Base-by-base conservation (phyloP, 2,329 filamentous ascomycete genomes). In the Lachnellula arida region DNA sequence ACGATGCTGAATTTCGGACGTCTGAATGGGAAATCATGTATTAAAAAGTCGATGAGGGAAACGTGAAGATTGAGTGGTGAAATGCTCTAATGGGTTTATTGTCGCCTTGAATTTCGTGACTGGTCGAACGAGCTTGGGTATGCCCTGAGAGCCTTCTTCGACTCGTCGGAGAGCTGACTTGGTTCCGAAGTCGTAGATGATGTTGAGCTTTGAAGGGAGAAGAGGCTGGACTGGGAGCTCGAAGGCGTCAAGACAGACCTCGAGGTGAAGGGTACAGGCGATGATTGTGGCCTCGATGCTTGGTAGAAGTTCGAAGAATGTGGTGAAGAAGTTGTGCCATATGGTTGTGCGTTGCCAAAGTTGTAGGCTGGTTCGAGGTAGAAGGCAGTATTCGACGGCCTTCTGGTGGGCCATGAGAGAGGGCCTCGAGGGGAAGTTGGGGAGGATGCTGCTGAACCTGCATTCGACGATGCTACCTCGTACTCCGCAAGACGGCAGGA, bases 111-210 rank as follows among this genome's bases (percentile, higher is more conserved):
- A 49, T 70, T 67, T 54, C 69, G 68, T 56, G 68, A 70, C 54
- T 91, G 88, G 73, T 97, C 92, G 70, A 97, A 96, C 2, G 88
- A 91, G 69, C 87, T 89, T 63, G 89, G 89, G 73, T 97, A 97
- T 63, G 88, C 87, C 69, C 87, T 85, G 37, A 97, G 81, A 71
- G 96, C 91, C 72, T 83, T 85, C 66, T 84, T 85, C 28, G 89
- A 86, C 72, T 88, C 87, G 62, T 89, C 85, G 3, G 91, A 91
- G 61, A 96, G 77, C 48, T 81, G 78, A 44, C 71, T 72, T 22
- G 74, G 71, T 55, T 84, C 82, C 64, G 78, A 78, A 22, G 72
- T 72, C 53, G 76, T 74, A 55, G 81, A 82, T 25, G 79, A 73
- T 53, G 76, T 78, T 51, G 76, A 78, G 72, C 86, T 89, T 63